These are phyloP conservation scores for Stemphylium vesicarium DNA, from an alignment of 2,329 filamentous ascomycete genomes.

Conservation along the genomic window DNA sequence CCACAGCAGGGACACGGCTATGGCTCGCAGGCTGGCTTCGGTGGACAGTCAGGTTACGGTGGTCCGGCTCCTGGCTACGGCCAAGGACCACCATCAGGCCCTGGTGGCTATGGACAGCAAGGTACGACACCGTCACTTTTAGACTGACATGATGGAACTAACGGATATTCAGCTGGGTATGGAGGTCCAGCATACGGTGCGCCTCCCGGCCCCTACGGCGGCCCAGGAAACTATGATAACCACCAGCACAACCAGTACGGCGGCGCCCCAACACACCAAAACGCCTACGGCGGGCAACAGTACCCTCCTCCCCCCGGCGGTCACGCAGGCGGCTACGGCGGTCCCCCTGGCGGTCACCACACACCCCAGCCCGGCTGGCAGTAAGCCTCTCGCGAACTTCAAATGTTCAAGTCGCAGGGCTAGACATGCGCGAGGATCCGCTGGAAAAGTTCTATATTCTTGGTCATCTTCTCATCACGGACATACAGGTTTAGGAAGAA, in stretches of 20 bases:
- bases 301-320: slow-evolving; percentile 24
- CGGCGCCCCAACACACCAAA: slow-evolving; percentile 20
- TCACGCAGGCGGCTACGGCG: slow-evolving; percentile 20
- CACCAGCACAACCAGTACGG: slow-evolving; percentile 39
- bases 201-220: slow-evolving; percentile 33
- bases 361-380: slow-evolving; percentile 39
- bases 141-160: neutral
- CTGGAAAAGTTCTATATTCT: neutral
- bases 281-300: slow-evolving; percentile 23
- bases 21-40: slow-evolving; percentile 32
- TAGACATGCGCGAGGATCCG: neutral
- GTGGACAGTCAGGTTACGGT: slow-evolving; percentile 30
- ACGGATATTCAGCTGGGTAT: slow-evolving; percentile 33
- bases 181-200: slow-evolving; percentile 38
- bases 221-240: slow-evolving; percentile 37
- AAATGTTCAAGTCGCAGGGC: neutral
- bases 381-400: neutral
- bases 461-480: neutral
- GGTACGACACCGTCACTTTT: slow-evolving; percentile 9
- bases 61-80: slow-evolving; percentile 10
- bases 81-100: slow-evolving; percentile 13
- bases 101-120: slow-evolving; percentile 35
- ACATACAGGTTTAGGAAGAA: too few species aligned
- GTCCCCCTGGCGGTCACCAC: slow-evolving; percentile 7
- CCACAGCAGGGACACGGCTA: slow-evolving; percentile 21